Conservation (phyloP, 2,329 filamentous ascomycete genomes). For the Fusarium sp. region DNA sequence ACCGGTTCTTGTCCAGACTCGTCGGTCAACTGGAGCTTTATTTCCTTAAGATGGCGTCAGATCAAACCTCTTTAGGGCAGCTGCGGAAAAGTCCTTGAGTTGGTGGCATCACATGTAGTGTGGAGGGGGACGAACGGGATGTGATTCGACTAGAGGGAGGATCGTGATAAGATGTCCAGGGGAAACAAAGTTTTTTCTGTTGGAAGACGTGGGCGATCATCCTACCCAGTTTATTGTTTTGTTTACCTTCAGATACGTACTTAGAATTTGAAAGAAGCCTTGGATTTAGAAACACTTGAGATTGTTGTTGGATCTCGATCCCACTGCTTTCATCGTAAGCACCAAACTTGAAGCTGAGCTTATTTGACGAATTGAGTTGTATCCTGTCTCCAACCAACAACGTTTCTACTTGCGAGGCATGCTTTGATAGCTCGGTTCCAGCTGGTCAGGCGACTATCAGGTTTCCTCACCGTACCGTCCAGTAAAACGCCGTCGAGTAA, state of each 20-base stretch:
- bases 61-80: slow-evolving; percentile 26
- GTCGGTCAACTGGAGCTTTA: slow-evolving; percentile 29
- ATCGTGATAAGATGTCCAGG: slow-evolving; percentile 31
- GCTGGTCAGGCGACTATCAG: slow-evolving; percentile 39
- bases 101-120: slow-evolving; percentile 41
- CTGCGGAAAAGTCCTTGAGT: slow-evolving; percentile 25
- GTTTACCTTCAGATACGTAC: not conserved
- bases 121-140: slow-evolving; percentile 26
- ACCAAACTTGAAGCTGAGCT: not conserved
- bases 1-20: slow-evolving; percentile 13
- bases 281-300: not conserved
- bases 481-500: slow-evolving; percentile 48
- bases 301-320: slow-evolving; percentile 2
- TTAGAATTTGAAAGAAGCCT: slow-evolving; percentile 1
- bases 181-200: slow-evolving; percentile 32
- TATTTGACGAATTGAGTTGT: not conserved
- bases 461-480: slow-evolving; percentile 35
- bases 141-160: slow-evolving; percentile 37
- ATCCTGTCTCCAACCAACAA: not conserved
- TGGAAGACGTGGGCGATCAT: slow-evolving; percentile 1
- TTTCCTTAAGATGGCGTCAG: slow-evolving; percentile 44
- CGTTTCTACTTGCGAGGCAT: slow-evolving; percentile 28
- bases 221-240: slow-evolving; percentile 17
- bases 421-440: slow-evolving; percentile 24
- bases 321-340: not conserved